phyloP scores from a whole-genome alignment of 2,329 filamentous ascomycete species.

The Daldinia sp. region DNA sequence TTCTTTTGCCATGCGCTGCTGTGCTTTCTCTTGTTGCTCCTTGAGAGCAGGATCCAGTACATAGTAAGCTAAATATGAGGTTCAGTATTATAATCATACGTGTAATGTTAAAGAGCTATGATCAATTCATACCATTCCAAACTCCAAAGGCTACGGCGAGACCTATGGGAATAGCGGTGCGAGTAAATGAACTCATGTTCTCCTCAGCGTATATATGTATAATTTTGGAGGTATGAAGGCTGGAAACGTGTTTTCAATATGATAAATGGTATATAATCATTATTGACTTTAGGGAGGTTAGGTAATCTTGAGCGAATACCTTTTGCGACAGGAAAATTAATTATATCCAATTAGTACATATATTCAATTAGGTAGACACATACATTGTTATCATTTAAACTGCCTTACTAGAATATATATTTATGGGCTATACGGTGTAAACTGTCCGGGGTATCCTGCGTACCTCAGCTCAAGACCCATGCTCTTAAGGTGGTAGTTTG shows the following conservation, averaged over 20 bases:
- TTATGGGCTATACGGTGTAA: neutral
- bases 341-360: neutral
- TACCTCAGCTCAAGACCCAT: neutral
- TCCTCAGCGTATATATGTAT: neutral
- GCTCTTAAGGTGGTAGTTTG: neutral
- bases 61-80: constrained; percentile 44
- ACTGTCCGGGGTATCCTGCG: too few species aligned
- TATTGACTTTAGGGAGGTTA: too few species aligned
- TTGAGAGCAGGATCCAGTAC: constrained; percentile 43
- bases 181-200: constrained; percentile 46
- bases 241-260: neutral
- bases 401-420: neutral
- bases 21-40: constrained; percentile 38
- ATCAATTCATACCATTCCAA: constrained; percentile 49
- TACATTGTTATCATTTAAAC: neutral
- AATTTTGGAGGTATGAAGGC: neutral
- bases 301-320: constrained; percentile 1
- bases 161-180: constrained; percentile 46
- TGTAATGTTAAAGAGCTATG: neutral
- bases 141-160: constrained; percentile 52
- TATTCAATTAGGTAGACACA: neutral
- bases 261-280: neutral
- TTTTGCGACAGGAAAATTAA: neutral
- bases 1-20: constrained; percentile 28
- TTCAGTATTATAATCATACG: constrained; percentile 24